Base-by-base conservation (phyloP, 192 early-diverging fungal genomes). In the Coemansia pectinata region DNA sequence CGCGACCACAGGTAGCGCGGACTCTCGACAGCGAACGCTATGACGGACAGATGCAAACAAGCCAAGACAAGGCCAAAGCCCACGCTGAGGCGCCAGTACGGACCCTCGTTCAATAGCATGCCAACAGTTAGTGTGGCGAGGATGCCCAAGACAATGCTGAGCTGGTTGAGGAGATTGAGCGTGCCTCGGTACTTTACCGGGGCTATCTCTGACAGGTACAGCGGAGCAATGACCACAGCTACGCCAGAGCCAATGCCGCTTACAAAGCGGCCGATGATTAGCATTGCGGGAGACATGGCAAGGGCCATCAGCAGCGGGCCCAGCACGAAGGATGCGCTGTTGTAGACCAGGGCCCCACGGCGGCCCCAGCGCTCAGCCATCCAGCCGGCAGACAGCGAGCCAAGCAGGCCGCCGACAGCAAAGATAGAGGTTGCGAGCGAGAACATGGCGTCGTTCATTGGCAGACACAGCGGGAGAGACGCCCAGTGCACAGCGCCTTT, bases 91-190 rank as follows among this genome's bases (percentile, higher is more conserved):
- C 95, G 86, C 95, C 95, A 97, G 55, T 76, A 72, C 0, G 87
- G 73, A 5, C 85, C 63, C 2, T 80, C 87, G 23, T 90, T 90
- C 40, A 86, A 78, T 34, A 84, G 87, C 59, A 91, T 77, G 17
- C 91, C 93, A 14, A 89, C 69, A 9, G 85, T 71, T 61, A 93
- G 93, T 1, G 93, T 83, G 7, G 87, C 67, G 19, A 97, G 75
- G 71, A 97, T 90, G 11, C 95, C 95, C 10, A 89, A 59, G 10
- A 96, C 94, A 60, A 95, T 93, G 33, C 90, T 89, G 61, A 94
- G 71, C 77, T 97, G 95, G 77, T 94, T 95, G 64, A 91, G 76
- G 27, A 91, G 72, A 74, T 87, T 93, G 34, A 95, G 86, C 17
- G 86, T 83, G 4, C 95, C 95, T 7, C 93, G 83, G 29, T 84